phyloP scores from a whole-genome alignment of 2,329 filamentous ascomycete genomes.

The Penicillium concentricum region DNA sequence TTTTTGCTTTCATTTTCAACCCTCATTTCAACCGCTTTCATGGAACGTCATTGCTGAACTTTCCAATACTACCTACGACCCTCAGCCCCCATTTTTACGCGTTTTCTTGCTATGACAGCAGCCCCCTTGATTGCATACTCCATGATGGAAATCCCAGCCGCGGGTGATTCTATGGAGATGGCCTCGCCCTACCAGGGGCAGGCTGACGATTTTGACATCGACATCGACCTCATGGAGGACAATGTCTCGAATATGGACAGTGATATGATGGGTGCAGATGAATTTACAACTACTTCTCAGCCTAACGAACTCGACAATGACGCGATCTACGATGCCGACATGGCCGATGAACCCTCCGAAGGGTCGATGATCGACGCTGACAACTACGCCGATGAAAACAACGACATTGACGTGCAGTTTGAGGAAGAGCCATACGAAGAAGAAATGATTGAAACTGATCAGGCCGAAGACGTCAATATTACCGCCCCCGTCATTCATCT shows the following conservation, averaged over 20 bases:
- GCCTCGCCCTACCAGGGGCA: constrained; percentile 40
- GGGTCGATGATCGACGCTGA: constrained; percentile 40
- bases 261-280: constrained; percentile 43
- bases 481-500: constrained; percentile 25
- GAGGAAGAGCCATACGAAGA: constrained; percentile 36
- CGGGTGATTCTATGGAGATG: constrained; percentile 48
- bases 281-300: constrained; percentile 34
- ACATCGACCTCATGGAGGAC: constrained; percentile 58
- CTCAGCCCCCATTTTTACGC: constrained; percentile 8
- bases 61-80: constrained; percentile 17
- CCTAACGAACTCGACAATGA: constrained; percentile 33
- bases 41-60: constrained; percentile 14
- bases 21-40: constrained; percentile 1
- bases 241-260: constrained; percentile 59
- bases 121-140: constrained; percentile 30
- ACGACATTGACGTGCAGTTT: constrained; percentile 33
- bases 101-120: constrained; percentile 35
- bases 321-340: constrained; percentile 44
- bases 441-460: constrained; percentile 43
- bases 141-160: constrained; percentile 37
- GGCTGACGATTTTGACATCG: constrained; percentile 58
- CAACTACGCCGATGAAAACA: constrained; percentile 26
- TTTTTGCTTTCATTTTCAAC: neutral
- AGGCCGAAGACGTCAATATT: constrained; percentile 35
- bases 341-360: constrained; percentile 47